Evolutionary conservation across 2,329 filamentous ascomycete species (phyloP), one percentile per base, ranked within the genome.

Genomic region (Colletotrichum tofieldiae): DNA sequence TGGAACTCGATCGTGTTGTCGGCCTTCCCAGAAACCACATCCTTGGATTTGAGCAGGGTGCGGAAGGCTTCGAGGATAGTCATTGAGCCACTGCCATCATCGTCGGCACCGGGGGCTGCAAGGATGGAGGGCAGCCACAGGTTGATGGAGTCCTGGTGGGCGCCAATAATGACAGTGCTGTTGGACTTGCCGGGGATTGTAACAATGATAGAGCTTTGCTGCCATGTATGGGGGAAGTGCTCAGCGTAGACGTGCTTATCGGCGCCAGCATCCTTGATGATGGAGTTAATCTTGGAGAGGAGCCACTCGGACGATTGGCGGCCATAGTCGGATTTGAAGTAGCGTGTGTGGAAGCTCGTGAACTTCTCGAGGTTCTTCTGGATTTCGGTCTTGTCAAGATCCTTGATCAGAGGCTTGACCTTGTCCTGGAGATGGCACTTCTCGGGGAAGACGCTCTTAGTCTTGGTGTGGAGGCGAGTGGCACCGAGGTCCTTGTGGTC

Each of bases 101-200:
- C 96, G 77, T 98, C 96, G n/a, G 96, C 95, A 56, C 96, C 96
- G 0, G 96, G 96, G 0, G 96, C 95, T 18, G 93, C 90, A 43
- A 98, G 88, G 45, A 97, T 86, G 2, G 93, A 94, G 0, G 95
- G 96, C 16, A 98, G 83, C 84, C 94, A 97, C 56, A 98, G 87
- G 83, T 98, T 98, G 84, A 98, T 97, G 77, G 94, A 97, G 82
- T 98, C 96, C 81, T 97, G 95, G 82, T 98, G 95, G 1, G 95
- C 95, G 64, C 96, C 95, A 75, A 98, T 92, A 29, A 98, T 92
- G 41, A 97, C 88, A 0, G 95, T 98, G 81, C 92, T 93, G 78
- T 96, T 92, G 71, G 90, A 93, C 84, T 93, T 89, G 67, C 96
- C 96, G 0, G 96, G 96, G 60, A 99, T 94, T 8, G 93, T 95